Base-by-base conservation (phyloP, 495 filamentous ascomycete species). In the Pseudotulostoma volvatum region DNA sequence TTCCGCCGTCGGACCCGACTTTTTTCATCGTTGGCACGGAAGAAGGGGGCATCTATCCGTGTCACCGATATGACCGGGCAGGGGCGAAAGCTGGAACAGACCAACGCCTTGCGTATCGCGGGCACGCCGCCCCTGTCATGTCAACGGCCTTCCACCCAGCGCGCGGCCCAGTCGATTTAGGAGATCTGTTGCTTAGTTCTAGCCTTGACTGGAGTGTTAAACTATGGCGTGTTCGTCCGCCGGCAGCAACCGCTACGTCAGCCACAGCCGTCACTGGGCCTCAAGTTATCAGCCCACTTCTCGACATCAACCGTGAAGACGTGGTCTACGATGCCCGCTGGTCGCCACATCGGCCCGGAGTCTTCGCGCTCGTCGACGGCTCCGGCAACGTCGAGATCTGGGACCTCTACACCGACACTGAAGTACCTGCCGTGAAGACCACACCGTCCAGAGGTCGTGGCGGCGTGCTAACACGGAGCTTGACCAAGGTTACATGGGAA, bases 11-110 rank as follows among this genome's bases (percentile, higher is more conserved):
- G 1, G 92, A 99, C 49, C 90, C 90, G 11, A 96, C 90, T 2
- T 94, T 92, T 56, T 96, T 96, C 68, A 78, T 99, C 21, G 81
- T 93, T 19, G 90, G 90, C 31, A 92, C 87, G 2, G 90, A 99
- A 63, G 87, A 96, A 66, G 90, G 90, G 20, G 73, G 79, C 39
- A 94, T 99, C 43, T 90, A 83, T 59, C 85, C 90, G 1, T 94
- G 90, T 57, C 92, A 96, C 53, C 77, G 90, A 23, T 96, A 96
- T 57, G 90, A 96, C 52, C 79, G 90, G 45, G 90, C 90, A 1
- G 90, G 92, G 32, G 88, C 90, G 32, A 95, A 94, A 58, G 86
- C 90, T 2, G 90, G 90, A 37, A 84, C 93, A 18, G 90, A 99
- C 51, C 65, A 76, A 33, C 71, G 85, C 41, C 74, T 94, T 43